Percentiles rank a stretch among this genome's conserved stretches.
Conservation (phyloP, 2,329 filamentous ascomycete genomes). For the Trichoderma citrinoviride region DNA sequence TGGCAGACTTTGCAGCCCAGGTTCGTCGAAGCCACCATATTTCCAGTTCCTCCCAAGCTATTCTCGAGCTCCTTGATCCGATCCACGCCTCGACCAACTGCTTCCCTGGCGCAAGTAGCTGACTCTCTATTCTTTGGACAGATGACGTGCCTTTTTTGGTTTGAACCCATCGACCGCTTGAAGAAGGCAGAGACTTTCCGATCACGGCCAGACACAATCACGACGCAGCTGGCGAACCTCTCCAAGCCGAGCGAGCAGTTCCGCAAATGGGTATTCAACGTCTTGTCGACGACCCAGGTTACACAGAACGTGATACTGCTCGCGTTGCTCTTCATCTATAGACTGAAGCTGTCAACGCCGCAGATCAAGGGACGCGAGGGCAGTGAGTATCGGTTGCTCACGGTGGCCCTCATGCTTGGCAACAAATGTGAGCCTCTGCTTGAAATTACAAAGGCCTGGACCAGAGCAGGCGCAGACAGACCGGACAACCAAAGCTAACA, state of each 20-base stretch:
- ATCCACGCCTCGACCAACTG: neutral
- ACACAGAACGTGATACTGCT: conserved; percentile 92
- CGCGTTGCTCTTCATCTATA: conserved; percentile 87
- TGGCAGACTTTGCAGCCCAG: conserved; percentile 81
- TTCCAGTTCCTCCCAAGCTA: neutral
- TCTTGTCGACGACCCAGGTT: conserved; percentile 91
- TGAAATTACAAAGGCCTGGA: too few relatives aligned
- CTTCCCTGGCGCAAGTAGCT: neutral
- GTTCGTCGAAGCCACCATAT: conserved; percentile 45
- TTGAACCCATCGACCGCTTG: conserved; percentile 80
- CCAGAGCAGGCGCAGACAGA: neutral
- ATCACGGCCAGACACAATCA: conserved; percentile 38
- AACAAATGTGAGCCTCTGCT: conserved; percentile 73
- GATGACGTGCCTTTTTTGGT: conserved; percentile 98
- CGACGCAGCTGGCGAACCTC: conserved; percentile 62
- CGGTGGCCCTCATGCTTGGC: conserved; percentile 93
- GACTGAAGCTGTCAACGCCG: conserved; percentile 86
- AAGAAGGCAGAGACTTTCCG: conserved; percentile 66
- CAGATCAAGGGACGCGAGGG: conserved; percentile 86
- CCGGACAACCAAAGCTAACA: conserved; percentile 26
- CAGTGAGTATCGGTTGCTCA: conserved; percentile 89
- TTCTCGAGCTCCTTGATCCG: neutral
- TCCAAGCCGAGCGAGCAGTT: conserved; percentile 78
- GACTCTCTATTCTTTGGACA: conserved; percentile 37
- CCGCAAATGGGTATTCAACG: conserved; percentile 88